Evolutionary conservation across 441 rosid species (phyloP).

Genomic region (Flueggea neowawraea): DNA sequence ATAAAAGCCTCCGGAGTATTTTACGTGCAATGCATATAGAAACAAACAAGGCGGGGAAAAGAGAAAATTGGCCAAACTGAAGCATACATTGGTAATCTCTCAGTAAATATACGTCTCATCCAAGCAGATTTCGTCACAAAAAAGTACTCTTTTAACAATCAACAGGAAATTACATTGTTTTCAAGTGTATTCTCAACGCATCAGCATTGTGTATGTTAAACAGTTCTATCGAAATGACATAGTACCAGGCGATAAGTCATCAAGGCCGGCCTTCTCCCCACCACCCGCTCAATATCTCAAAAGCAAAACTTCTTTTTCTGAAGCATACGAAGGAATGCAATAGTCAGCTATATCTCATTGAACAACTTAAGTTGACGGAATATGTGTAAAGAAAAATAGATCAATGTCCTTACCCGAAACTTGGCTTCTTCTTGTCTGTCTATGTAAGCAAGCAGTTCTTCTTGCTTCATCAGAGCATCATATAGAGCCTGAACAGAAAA

Average conservation of each 20-base stretch:
- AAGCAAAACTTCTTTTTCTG: conserved; percentile 76
- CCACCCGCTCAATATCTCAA: conserved; percentile 27
- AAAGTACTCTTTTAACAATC: not conserved
- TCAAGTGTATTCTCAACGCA: conserved; percentile 10
- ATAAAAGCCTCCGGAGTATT: too few species aligned
- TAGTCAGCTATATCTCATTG: conserved; percentile 3
- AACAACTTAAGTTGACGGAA: not conserved
- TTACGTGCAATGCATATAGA: not conserved
- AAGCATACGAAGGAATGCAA: conserved; percentile 3
- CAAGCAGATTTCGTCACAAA: conserved; percentile 4
- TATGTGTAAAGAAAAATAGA: not conserved
- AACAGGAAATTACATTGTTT: conserved; percentile 13
- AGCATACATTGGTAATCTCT: not conserved
- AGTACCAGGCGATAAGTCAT: conserved; percentile 1
- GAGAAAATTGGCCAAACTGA: not conserved
- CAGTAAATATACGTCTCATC: not conserved
- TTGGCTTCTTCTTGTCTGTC: conserved; percentile 82
- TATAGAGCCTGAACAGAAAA: conserved; percentile 59
- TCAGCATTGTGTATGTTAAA: conserved; percentile 4
- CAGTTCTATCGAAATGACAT: not conserved
- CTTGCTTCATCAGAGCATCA: conserved; percentile 93
- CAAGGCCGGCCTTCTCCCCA: conserved; percentile 1
- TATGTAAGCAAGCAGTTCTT: conserved; percentile 85
- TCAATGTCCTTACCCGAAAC: conserved; percentile 43
- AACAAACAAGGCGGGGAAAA: too few species aligned